Base-by-base conservation (phyloP, 2,329 filamentous ascomycete genomes). In the Neoscytalidium dimidiatum region DNA sequence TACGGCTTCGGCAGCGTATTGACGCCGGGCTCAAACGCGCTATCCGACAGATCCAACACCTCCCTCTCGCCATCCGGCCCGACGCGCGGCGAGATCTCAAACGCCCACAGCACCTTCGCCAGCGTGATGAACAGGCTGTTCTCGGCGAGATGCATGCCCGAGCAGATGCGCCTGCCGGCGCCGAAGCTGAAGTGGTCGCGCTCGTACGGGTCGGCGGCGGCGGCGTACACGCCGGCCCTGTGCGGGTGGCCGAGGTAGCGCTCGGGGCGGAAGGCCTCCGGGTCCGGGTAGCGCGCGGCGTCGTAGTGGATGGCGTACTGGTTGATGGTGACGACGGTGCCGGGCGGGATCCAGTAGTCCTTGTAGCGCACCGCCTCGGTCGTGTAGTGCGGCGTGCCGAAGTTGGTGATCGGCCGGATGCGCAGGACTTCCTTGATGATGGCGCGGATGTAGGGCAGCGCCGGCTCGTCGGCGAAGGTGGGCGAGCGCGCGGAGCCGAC, bases 151-250 rank as follows among this genome's bases (percentile, higher is more conserved):
- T 67, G 63, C 28, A 67, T 62, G 38, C 64, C 64, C 9, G 58
- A 28, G 31, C 44, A 51, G 6, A 62, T 35, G 3, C 58, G 19
- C 13, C 58, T 29, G 5, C 58, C 58, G 43, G 72, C 72, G 14
- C 78, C 77, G 63, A 76, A 80, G 14, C 67, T 70, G 29, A 71
- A 78, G 46, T 78, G 76, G 19, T 78, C 76, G 62, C 68, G 67
- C 23, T 68, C 71, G 9, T 53, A 35, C 8, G 58, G 46, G 19
- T 82, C 78, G 9, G 46, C 26, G 23, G 9, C 26, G 2, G 35
- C 75, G 0, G 77, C 75, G 33, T 76, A 79, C 38, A 74, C 70
- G 17, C 71, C 75, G 6, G 70, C 65, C 14, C 26, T 28, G 3
- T 23, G 19, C 14, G 43, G 44, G 6, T 29, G 21, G 5, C 8